Evolutionary conservation across 805 yeast genomes (phyloP).

Genomic region (Candida xiaguanensis): DNA sequence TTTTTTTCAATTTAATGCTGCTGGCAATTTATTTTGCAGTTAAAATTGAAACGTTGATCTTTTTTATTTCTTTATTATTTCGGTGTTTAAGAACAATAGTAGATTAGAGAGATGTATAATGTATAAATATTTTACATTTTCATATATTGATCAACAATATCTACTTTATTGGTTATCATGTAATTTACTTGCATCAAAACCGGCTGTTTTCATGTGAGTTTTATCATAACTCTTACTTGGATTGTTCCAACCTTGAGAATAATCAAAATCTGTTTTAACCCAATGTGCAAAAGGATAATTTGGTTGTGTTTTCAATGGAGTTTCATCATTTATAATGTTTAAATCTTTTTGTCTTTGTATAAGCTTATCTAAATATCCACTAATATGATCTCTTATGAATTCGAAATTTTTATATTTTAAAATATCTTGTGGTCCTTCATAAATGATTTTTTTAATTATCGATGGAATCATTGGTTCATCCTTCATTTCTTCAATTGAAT

Average conservation of each 20-base stretch:
- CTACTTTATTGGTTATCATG: conserved; percentile 9
- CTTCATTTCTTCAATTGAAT: conserved; percentile 72
- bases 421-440: conserved; percentile 65
- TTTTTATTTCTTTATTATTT: not conserved
- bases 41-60: not conserved
- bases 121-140: not conserved
- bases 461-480: conserved; percentile 81
- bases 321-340: conserved; percentile 52
- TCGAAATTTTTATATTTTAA: conserved; percentile 62
- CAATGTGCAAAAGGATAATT: conserved; percentile 66
- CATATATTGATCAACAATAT: not conserved
- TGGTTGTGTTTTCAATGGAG: conserved; percentile 55
- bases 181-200: conserved; percentile 4
- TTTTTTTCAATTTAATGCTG: not conserved
- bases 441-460: conserved; percentile 58
- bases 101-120: not conserved
- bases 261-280: conserved; percentile 40
- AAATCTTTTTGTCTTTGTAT: conserved; percentile 55
- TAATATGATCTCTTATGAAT: conserved; percentile 54
- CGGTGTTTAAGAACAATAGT: not conserved
- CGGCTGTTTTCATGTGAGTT: conserved; percentile 6
- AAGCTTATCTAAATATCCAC: conserved; percentile 53
- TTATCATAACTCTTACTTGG: conserved; percentile 25
- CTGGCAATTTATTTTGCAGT: not conserved
- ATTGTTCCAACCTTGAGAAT: conserved; percentile 37